Base-by-base conservation (phyloP, 345 rosid genomes). In the Raphanus raphanistrum region DNA sequence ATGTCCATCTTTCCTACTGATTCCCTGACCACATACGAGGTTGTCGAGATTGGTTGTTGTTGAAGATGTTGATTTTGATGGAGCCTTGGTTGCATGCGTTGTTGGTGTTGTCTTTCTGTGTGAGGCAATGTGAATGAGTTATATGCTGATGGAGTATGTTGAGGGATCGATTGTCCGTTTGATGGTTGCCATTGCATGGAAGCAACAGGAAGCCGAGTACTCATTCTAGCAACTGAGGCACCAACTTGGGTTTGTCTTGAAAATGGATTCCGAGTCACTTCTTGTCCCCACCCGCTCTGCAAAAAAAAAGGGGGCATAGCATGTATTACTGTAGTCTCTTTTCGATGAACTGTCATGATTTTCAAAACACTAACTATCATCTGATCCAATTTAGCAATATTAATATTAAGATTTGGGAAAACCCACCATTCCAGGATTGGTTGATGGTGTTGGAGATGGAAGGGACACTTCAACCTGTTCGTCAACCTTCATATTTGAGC, bases 381-480 rank as follows among this genome's bases (percentile, higher is more conserved):
- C 2, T 50, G 60, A 48, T 70, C 35, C 36, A 48, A 15, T 69
- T 65, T 45, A 27, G 63, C 48, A n/a, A 11, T n/a, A 36, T 31
- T 57, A 57, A 16, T 54, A 63, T 60, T 66, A 62, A 78, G 80
- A 78, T 90, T 84, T 67, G n/a, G 62, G 8, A 74, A 75, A 50
- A 94, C 98, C 91, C 94, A 92, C 99, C 97, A 86, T 94, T 90
- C 89, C 95, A 66, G 93, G 88, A 84, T 89, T 87, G 87, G 83
- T 84, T 0, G 97, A 80, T 32, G 98, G 99, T 58, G 99, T 94
- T 41, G 98, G 98, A 36, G 98, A 90, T 36, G 98, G 99, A 79
- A 92, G 98, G 73, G 98, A 92, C 61, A 90, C 97, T 87, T 89
- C 92, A 63, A 85, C 91, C 68, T 79, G 89, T 85, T 87, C 90